Evolutionary conservation across 1,284 basidiomycete species (phyloP), one percentile per base, ranked within the genome.

Genomic region (Taiwanofungus camphoratus): DNA sequence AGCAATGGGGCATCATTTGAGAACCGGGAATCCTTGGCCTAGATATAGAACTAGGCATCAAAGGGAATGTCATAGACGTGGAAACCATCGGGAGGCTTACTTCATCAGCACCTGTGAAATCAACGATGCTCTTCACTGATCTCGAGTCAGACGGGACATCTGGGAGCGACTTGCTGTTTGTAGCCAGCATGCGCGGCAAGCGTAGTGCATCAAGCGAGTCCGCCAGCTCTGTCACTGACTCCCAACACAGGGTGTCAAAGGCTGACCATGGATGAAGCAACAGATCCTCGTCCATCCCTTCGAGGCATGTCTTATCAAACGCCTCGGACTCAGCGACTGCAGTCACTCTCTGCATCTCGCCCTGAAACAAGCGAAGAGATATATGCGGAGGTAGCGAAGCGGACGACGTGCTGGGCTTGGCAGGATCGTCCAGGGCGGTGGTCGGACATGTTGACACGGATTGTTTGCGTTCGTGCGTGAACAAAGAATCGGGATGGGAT

Each of bases 361-460:
- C 26, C 36, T 47, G 33, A 39, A 52, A 45, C 27, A 44, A 23
- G 23, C 48, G 24, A 19, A 49, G 24, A n/a, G 47, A 21, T 15
- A 42, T 29, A 26, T 41, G 24, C 16, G 34, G 16, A 3, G 38
- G 31, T 8, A 45, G n/a, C n/a, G n/a, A n/a, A n/a, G n/a, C 32
- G 27, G 46, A 42, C 21, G 36, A 38, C 13, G 19, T 26, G 16
- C 23, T 45, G 44, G n/a, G 12, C 13, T 36, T n/a, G 33, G 18
- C 16, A 33, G 31, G n/a, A 31, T 43, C 34, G 29, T 43, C 41
- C 3, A 45, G 37, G 7, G 54, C 51, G 13, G 58, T 55, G n/a
- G 60, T 59, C 7, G 50, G 46, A 27, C 54, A 54, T 12, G 60
- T 58, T 31, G 53, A 52, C 20, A 44, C 35, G 21, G 52, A 45